phyloP scores from a whole-genome alignment of 2,329 filamentous ascomycete genomes.

The Colletotrichum australisinense region DNA sequence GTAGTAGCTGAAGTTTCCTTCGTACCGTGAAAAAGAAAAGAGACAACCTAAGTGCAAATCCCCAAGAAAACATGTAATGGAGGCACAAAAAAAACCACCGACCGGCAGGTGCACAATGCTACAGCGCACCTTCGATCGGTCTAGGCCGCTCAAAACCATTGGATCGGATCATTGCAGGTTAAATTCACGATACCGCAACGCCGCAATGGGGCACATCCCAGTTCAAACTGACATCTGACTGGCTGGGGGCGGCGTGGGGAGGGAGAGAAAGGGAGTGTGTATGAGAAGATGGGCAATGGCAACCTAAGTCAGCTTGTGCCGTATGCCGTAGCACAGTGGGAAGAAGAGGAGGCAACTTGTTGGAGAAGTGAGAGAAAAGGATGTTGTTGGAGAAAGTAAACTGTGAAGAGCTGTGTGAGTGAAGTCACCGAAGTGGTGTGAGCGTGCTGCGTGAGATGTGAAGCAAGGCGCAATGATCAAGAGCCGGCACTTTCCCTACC shows the following conservation, averaged over 20 bases:
- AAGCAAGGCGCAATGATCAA: not conserved
- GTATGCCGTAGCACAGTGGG: not conserved
- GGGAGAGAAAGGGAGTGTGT: not conserved
- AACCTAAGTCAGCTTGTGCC: not conserved
- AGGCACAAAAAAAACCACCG: not conserved
- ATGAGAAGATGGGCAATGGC: not conserved
- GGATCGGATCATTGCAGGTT: slow-evolving; percentile 33
- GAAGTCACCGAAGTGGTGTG: too few relatives aligned
- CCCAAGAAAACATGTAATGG: not conserved
- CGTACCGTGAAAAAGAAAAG: not conserved
- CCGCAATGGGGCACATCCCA: slow-evolving; percentile 7
- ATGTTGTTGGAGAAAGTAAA: not conserved
- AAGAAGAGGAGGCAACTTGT: not conserved
- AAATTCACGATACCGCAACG: slow-evolving; percentile 8
- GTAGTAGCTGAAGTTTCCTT: not conserved
- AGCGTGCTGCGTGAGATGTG: too few relatives aligned
- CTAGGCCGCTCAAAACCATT: slow-evolving; percentile 28
- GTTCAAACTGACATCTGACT: slow-evolving; percentile 14
- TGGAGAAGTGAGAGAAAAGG: not conserved
- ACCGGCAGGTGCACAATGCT: not conserved
- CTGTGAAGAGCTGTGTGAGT: not conserved
- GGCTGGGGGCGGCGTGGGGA: not conserved
- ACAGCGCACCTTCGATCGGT: slow-evolving; percentile 25
- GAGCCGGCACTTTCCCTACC: slow-evolving; percentile 13
- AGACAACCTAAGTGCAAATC: not conserved